Evolutionary conservation across 2,329 filamentous ascomycete genomes (phyloP).

Genomic region (Fusarium staphyleae): DNA sequence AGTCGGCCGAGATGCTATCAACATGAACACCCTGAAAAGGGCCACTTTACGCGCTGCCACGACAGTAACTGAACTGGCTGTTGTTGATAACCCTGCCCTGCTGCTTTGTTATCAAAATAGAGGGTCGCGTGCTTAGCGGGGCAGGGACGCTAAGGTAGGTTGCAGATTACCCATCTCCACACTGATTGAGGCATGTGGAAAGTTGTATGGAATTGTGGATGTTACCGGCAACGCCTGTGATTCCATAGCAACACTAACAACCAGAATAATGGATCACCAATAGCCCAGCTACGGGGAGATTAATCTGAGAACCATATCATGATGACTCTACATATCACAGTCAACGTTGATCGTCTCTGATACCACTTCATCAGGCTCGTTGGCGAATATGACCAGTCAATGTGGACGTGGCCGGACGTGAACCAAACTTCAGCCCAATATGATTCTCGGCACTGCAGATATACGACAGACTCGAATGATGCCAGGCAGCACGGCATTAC

Average conservation of each 20-base stretch:
- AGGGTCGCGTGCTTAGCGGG: constrained; percentile 36
- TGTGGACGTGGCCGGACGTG: constrained; percentile 15
- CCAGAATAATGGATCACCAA: background rate
- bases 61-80: background rate
- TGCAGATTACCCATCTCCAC: constrained; percentile 15
- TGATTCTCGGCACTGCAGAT: background rate
- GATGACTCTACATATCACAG: background rate
- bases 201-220: constrained; percentile 24
- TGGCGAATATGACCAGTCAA: background rate
- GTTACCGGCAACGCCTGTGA: constrained; percentile 17
- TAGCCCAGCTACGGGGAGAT: constrained; percentile 5
- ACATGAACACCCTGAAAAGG: background rate
- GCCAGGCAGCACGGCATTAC: background rate
- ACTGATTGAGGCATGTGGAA: constrained; percentile 1
- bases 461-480: constrained; percentile 14
- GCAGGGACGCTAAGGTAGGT: constrained; percentile 23
- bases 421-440: background rate
- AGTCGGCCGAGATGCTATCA: background rate
- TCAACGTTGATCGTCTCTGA: too few species aligned
- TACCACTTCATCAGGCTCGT: too few species aligned
- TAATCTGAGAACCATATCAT: constrained; percentile 2
- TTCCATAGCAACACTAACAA: constrained; percentile 14
- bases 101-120: constrained; percentile 33
- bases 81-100: background rate
- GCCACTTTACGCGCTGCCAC: constrained; percentile 4